Evolutionary conservation across 805 yeast species (phyloP), one percentile per base, ranked within the genome.

Genomic region (Sungouiozyma ichnusensis): DNA sequence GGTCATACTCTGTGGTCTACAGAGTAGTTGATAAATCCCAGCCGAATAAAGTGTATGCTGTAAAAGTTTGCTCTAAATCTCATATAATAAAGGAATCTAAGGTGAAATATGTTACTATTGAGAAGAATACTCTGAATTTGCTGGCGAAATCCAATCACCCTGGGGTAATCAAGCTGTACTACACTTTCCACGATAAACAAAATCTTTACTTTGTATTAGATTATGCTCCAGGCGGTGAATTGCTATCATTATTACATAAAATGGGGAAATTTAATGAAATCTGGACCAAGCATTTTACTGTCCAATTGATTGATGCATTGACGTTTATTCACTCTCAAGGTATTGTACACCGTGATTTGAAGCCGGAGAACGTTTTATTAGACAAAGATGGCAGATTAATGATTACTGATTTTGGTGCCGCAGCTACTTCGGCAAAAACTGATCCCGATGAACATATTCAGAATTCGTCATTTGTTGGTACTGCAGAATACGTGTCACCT

Each of bases 391-490:
- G 88, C 75, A 80, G 85, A 53, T 65, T 92, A 45, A 86, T 88
- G 74, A 80, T 92, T 43, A 92, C 97, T 2, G 98, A 92, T 64
- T 92, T 92, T 62, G 98, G 98, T 9, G 95, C 97, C n/a, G 98
- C 97, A 1, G 64, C 85, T 14, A 75, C 74, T 24, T 40, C 56
- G 20, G 48, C 48, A 37, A 54, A 47, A 9, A 4, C 36, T 29
- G 36, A 17, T 49, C 51, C 45, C 11, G 48, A 46, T 13, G 58
- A 63, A 2, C 60, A 35, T 24, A 33, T 20, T 17, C 35, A 43
- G 9, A 20, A 33, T 17, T 83, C 85, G 4, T 87, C 97, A 0
- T 92, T 90, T 67, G 97, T 90, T 3, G 98, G 98, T 0, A 90
- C 98, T 1, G 97, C 97, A 0, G 97, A 88, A 57, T 88, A 88